Percentiles rank a stretch among this genome's conserved stretches.
phyloP scores from a whole-genome alignment of 2,329 filamentous ascomycete genomes.

The Penicillium sp. region DNA sequence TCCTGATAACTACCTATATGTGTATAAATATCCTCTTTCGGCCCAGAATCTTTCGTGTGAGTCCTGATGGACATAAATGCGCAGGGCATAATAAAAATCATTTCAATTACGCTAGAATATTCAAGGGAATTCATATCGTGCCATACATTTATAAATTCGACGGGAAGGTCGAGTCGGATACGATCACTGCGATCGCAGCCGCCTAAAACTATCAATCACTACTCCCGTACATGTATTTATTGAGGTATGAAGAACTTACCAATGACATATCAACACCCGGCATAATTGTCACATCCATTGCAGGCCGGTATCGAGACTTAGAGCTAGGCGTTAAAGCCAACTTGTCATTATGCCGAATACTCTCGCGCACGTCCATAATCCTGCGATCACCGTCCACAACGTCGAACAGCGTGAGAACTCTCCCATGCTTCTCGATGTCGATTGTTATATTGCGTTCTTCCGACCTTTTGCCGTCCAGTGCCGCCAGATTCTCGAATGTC shows the following conservation, averaged over 20 bases:
- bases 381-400: conserved; percentile 23
- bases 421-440: conserved; percentile 14
- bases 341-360: conserved; percentile 22
- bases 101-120: too few species aligned
- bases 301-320: conserved; percentile 21
- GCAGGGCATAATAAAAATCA: too few species aligned
- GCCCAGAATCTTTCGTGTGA: too few species aligned
- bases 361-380: conserved; percentile 21
- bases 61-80: too few species aligned
- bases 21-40: too few species aligned
- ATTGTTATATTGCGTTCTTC: conserved; percentile 15
- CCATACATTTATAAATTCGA: too few species aligned
- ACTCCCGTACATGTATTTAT: too few species aligned
- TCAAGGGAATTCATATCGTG: too few species aligned
- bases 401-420: conserved; percentile 18
- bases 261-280: conserved; percentile 27
- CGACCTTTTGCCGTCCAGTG: conserved; percentile 7
- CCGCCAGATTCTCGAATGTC: conserved; percentile 17
- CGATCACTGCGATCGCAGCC: too few species aligned
- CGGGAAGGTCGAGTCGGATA: too few species aligned
- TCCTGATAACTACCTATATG: too few species aligned
- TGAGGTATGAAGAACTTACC: conserved; percentile 12
- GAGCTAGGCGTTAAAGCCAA: conserved; percentile 15
- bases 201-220: too few species aligned
- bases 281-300: conserved; percentile 24